Conservation (phyloP, 176 grass and related monocot species). For the Hordeum vulgare region MorexV3_pseudomolecules_assembly NC_058520.1:585844154-585844653, state of each 20-base stretch:
- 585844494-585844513: constrained; percentile 57
- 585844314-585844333: too few species aligned
- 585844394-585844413: too few species aligned
- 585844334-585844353: too few species aligned
- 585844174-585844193: constrained; percentile 80
- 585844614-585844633: too few species aligned
- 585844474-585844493: constrained; percentile 67
- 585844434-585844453: constrained; percentile 88
- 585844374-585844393: too few species aligned
- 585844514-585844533: constrained; percentile 88
- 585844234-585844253: constrained; percentile 90
- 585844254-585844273: constrained; percentile 73
- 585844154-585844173: too few species aligned
- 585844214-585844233: constrained; percentile 94
- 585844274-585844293: constrained; percentile 44
- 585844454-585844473: constrained; percentile 80
- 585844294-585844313: constrained; percentile 60
- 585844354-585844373: too few species aligned
- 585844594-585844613: too few species aligned
- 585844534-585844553: constrained; percentile 90
- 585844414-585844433: too few species aligned
- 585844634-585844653: too few species aligned
- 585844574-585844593: too few species aligned
- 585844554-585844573: too few species aligned
- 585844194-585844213: constrained; percentile 78